Evolutionary conservation across 2,329 filamentous ascomycete species (phyloP).

Genomic region (Aspergillus proliferans): DNA sequence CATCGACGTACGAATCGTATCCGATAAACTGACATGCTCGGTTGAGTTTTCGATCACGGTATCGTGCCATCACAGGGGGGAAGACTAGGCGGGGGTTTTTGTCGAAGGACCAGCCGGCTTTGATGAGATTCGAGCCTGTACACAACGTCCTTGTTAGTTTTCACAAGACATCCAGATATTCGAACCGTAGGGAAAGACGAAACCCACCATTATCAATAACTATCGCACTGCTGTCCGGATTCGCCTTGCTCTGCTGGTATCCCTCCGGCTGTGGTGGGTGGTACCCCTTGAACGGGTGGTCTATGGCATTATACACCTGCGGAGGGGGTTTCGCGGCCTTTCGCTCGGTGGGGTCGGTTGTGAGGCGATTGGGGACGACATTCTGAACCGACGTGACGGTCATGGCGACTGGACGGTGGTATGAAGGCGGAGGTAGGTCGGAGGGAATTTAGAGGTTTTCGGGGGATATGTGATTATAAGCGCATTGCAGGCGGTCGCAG

Average conservation of each 20-base stretch:
- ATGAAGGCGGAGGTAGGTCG: neutral
- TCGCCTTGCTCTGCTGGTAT: slow-evolving; percentile 60
- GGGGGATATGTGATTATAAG: neutral
- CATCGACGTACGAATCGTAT: slow-evolving; percentile 88
- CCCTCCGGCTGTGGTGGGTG: slow-evolving; percentile 58
- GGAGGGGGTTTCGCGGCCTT: slow-evolving; percentile 51
- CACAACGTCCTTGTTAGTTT: neutral
- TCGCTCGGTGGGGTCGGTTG: slow-evolving; percentile 39
- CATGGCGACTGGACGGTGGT: slow-evolving; percentile 26
- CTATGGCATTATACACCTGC: slow-evolving; percentile 48
- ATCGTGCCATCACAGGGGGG: slow-evolving; percentile 88
- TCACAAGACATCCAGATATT: too few relatives aligned
- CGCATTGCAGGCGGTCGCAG: neutral
- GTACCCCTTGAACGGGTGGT: slow-evolving; percentile 57
- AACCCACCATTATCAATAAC: slow-evolving; percentile 90
- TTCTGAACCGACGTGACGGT: slow-evolving; percentile 38
- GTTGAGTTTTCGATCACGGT: slow-evolving; percentile 86
- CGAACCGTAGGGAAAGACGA: neutral
- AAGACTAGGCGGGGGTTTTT: slow-evolving; percentile 69
- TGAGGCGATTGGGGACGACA: slow-evolving; percentile 31
- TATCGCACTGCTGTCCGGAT: slow-evolving; percentile 63
- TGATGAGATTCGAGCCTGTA: slow-evolving; percentile 75
- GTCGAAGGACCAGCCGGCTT: slow-evolving; percentile 96
- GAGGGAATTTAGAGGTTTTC: neutral
- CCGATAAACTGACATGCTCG: slow-evolving; percentile 91